Evolutionary conservation across 2,329 filamentous ascomycete genomes (phyloP).

Genomic region (Aureobasidium sp.): DNA sequence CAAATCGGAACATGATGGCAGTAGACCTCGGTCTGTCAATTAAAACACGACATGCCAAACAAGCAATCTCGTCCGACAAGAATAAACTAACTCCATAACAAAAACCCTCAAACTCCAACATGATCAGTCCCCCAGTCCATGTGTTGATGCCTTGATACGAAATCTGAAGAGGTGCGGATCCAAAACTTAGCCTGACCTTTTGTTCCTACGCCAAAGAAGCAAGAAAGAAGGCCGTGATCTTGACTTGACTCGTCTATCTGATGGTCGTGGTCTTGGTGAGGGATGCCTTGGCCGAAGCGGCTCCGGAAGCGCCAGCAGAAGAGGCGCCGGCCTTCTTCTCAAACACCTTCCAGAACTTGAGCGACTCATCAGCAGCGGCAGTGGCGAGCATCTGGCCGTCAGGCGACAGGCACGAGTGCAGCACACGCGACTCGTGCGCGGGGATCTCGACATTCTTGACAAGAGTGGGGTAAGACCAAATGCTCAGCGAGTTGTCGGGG

Average conservation of each 20-base stretch:
- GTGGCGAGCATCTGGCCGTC: slow-evolving; percentile 98
- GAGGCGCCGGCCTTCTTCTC: slow-evolving; percentile 88
- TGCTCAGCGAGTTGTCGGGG: slow-evolving; percentile 97
- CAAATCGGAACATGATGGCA: not conserved
- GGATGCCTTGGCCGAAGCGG: slow-evolving; percentile 67
- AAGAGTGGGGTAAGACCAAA: slow-evolving; percentile 97
- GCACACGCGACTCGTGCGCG: slow-evolving; percentile 90
- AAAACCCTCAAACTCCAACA: not conserved
- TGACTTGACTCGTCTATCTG: slow-evolving; percentile 20
- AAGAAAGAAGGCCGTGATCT: slow-evolving; percentile 4
- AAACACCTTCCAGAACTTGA: slow-evolving; percentile 99
- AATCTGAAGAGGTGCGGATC: not conserved
- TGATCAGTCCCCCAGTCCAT: not conserved
- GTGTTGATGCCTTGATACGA: not conserved
- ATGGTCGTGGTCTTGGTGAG: slow-evolving; percentile 89
- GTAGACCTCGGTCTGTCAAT: not conserved
- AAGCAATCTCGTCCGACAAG: not conserved
- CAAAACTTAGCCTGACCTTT: slow-evolving; percentile 11
- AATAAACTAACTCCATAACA: slow-evolving; percentile 1
- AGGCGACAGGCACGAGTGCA: slow-evolving; percentile 94
- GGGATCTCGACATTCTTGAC: slow-evolving; percentile 98
- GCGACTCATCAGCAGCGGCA: slow-evolving; percentile 87
- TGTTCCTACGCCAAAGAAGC: not conserved
- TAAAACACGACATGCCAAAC: slow-evolving; percentile 1
- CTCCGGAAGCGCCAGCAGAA: slow-evolving; percentile 57